Conservation (phyloP, 148 eudicot species). For the Pouteria glomerata region DNA sequence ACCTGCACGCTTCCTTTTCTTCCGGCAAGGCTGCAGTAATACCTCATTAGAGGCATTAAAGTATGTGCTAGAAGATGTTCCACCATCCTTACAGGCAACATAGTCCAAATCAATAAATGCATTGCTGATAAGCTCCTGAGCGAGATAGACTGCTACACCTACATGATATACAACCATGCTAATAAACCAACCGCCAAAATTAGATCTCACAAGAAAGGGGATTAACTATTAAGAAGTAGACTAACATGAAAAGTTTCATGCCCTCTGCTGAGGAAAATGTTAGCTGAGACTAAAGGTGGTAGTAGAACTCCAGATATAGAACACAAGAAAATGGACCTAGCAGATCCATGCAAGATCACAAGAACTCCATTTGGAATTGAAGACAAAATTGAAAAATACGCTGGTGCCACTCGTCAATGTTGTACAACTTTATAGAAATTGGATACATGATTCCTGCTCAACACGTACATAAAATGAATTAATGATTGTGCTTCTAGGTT, state of each 20-base stretch:
- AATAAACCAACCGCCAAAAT: conserved; percentile 1
- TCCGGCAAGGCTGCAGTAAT: conserved; percentile 26
- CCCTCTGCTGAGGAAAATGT: not conserved
- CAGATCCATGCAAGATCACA: conserved; percentile 1
- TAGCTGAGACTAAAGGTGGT: not conserved
- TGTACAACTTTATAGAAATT: not conserved
- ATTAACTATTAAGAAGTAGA: not conserved
- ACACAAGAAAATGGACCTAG: not conserved
- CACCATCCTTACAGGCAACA: conserved; percentile 21
- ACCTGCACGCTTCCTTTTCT: conserved; percentile 67
- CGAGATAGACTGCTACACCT: conserved; percentile 60
- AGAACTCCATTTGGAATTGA: not conserved
- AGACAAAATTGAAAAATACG: not conserved
- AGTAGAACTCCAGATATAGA: not conserved
- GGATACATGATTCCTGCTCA: not conserved
- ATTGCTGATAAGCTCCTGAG: conserved; percentile 48
- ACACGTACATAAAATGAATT: not conserved
- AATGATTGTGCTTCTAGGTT: not conserved
- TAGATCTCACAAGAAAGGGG: not conserved
- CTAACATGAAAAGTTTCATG: not conserved
- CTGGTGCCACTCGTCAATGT: not conserved
- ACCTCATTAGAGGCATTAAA: conserved; percentile 28
- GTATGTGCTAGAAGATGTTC: conserved; percentile 18
- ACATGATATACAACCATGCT: conserved; percentile 18
- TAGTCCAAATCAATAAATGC: conserved; percentile 49